These are phyloP conservation scores for Candida montana DNA, from an alignment of 805 yeast genomes.

Conservation along the genomic window DNA sequence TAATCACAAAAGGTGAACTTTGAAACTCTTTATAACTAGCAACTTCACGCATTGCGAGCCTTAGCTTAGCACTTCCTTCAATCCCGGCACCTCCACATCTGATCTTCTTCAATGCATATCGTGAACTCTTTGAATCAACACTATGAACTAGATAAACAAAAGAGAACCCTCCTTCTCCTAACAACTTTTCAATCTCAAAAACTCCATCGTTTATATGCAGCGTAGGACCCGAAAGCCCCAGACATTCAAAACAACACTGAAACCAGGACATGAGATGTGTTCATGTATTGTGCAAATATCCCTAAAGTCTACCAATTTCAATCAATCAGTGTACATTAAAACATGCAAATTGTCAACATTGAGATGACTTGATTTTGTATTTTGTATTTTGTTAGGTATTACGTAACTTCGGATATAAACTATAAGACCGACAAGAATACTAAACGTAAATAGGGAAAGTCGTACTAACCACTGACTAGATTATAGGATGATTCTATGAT, in stretches of 20 bases:
- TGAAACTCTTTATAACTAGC: conserved; percentile 69
- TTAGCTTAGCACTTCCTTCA: conserved; percentile 73
- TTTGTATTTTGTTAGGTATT: no score
- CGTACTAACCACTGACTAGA: no score
- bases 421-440: no score
- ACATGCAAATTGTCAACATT: no score
- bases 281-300: no score
- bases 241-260: conserved; percentile 11
- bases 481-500: no score
- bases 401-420: no score
- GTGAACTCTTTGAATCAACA: conserved; percentile 31
- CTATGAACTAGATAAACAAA: conserved; percentile 74
- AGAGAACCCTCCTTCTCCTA: conserved; percentile 89
- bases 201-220: conserved; percentile 60
- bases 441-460: no score
- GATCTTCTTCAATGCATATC: conserved; percentile 78
- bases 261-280: not conserved
- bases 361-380: no score
- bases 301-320: no score
- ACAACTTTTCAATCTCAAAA: conserved; percentile 59
- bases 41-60: conserved; percentile 71
- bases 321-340: no score
- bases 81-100: conserved; percentile 56
- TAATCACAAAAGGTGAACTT: conserved; percentile 60
- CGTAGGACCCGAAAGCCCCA: no score